A percentile compares a stretch with the other conserved stretches of the same genome.
Conservation (phyloP, 2,329 filamentous ascomycete genomes). For the Stachybotrys elegans region DNA sequence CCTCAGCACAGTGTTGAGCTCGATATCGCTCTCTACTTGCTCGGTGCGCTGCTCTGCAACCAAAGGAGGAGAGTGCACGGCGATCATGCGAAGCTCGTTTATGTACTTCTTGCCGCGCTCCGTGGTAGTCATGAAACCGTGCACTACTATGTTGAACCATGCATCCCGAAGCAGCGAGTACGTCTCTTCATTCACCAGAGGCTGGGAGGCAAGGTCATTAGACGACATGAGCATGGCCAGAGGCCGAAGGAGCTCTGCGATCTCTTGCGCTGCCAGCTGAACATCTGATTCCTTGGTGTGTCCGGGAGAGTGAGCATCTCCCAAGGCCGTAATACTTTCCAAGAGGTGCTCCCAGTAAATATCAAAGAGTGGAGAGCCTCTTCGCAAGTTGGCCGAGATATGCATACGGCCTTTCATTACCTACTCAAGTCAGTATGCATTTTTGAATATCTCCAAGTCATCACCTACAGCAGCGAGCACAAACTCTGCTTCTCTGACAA, state of each 20-base stretch:
- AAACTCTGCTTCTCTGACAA: constrained; percentile 61
- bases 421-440: constrained; percentile 28
- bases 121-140: constrained; percentile 77
- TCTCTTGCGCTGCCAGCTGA: constrained; percentile 78
- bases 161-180: constrained; percentile 77
- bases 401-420: constrained; percentile 74
- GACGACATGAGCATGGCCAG: constrained; percentile 78
- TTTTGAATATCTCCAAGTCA: background rate
- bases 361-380: constrained; percentile 69
- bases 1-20: constrained; percentile 88
- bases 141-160: constrained; percentile 97
- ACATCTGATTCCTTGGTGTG: constrained; percentile 72
- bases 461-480: constrained; percentile 66
- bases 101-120: constrained; percentile 67
- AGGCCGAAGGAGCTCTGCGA: constrained; percentile 80
- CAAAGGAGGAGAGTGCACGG: constrained; percentile 79
- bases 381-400: constrained; percentile 65
- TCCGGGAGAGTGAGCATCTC: constrained; percentile 72
- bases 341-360: constrained; percentile 81
- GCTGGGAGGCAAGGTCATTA: constrained; percentile 49
- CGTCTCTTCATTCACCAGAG: constrained; percentile 58
- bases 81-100: constrained; percentile 76
- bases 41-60: constrained; percentile 86
- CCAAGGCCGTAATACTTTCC: constrained; percentile 83
- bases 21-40: constrained; percentile 91